These are phyloP conservation scores for Fraxinus baroniana DNA, from an alignment of 305 asterid species.

Conservation along the genomic window DNA sequence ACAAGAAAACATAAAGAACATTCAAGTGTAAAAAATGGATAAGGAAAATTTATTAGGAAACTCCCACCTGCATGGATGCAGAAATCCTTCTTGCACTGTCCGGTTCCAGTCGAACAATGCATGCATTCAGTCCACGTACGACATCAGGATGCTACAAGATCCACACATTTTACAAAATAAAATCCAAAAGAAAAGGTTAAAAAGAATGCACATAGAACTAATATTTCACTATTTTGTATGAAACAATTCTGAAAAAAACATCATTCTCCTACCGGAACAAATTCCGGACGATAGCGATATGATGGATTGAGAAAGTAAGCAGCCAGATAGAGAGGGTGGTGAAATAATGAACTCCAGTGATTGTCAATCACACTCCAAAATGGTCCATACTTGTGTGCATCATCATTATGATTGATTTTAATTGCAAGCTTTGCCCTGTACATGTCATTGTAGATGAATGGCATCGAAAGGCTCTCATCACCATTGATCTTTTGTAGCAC, in stretches of 20 bases:
- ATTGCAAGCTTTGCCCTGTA: conserved; percentile 71
- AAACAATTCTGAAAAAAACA: conserved; percentile 26
- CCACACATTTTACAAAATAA: conserved; percentile 23
- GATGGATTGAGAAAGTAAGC: conserved; percentile 88
- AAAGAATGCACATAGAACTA: conserved; percentile 32
- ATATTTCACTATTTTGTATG: conserved; percentile 9
- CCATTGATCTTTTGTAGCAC: conserved; percentile 69
- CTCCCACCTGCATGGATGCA: conserved; percentile 84
- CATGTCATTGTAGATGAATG: conserved; percentile 73
- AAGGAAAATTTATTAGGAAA: conserved; percentile 29
- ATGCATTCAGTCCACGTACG: conserved; percentile 85
- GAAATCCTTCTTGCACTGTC: conserved; percentile 76
- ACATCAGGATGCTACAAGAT: conserved; percentile 81
- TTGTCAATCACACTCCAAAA: conserved; percentile 76
- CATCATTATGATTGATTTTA: conserved; percentile 70
- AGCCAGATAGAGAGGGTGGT: conserved; percentile 86
- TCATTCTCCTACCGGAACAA: conserved; percentile 63
- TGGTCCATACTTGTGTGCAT: conserved; percentile 65
- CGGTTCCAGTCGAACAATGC: conserved; percentile 78
- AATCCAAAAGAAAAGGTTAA: not conserved
- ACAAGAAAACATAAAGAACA: conserved; percentile 14
- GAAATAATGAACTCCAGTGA: conserved; percentile 67
- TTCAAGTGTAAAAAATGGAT: not conserved
- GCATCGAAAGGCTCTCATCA: conserved; percentile 72
- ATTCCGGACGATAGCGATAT: conserved; percentile 79